Conservation (phyloP, 164 flowering plant genomes). For the Warburgia ugandensis region DNA sequence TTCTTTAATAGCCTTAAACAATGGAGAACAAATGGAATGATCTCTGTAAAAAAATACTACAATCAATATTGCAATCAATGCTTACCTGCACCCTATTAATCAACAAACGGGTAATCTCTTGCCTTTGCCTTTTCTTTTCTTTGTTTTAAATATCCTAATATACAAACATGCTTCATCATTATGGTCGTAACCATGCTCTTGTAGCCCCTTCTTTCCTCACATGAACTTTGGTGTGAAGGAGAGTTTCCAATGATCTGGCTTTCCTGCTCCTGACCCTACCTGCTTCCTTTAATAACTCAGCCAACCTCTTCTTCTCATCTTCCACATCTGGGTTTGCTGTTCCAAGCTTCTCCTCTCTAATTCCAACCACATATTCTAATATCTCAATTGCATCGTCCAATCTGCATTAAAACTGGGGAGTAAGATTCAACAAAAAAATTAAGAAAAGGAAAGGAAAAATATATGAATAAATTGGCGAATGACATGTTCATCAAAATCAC, state of each 20-base stretch:
- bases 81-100: conserved; percentile 1
- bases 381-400: conserved; percentile 76
- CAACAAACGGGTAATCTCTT: no score
- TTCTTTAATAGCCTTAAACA: neutral
- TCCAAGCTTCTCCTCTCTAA: conserved; percentile 87
- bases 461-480: no score
- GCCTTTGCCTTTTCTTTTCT: conserved; percentile 9
- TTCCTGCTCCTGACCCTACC: conserved; percentile 65
- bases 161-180: conserved; percentile 9
- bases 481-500: no score
- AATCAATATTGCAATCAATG: conserved; percentile 7
- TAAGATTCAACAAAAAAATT: no score
- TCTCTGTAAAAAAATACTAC: neutral
- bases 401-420: conserved; percentile 31
- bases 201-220: conserved; percentile 20
- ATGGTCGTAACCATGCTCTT: conserved; percentile 17
- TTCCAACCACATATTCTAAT: conserved; percentile 60
- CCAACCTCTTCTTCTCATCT: conserved; percentile 74
- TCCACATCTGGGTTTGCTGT: conserved; percentile 85
- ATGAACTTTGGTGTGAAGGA: conserved; percentile 47
- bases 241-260: conserved; percentile 59
- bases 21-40: conserved; percentile 2
- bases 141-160: conserved; percentile 10
- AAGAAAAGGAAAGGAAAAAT: no score
- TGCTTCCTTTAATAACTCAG: conserved; percentile 65